phyloP scores from a whole-genome alignment of 345 rosid species.

The Salix purpurea region DNA sequence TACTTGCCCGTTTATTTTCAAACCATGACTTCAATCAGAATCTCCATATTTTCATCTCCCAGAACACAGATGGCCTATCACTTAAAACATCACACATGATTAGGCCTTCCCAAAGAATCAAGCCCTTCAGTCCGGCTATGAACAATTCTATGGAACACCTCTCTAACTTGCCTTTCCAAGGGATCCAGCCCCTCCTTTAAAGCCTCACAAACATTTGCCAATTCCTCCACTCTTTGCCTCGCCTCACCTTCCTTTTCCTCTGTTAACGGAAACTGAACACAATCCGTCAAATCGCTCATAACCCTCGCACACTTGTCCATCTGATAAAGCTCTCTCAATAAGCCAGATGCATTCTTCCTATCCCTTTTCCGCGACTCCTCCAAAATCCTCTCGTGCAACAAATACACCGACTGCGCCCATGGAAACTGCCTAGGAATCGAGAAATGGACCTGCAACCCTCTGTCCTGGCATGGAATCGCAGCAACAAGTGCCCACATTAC shows the following conservation, averaged over 20 bases:
- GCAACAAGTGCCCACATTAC: conserved; percentile 96
- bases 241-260: conserved; percentile 60
- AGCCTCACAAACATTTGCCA: conserved; percentile 43
- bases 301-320: conserved; percentile 59
- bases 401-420: conserved; percentile 62
- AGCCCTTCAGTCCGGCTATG: conserved; percentile 79
- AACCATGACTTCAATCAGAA: conserved; percentile 5
- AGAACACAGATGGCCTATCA: conserved; percentile 1
- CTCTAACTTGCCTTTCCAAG: conserved; percentile 75
- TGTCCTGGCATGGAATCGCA: conserved; percentile 94
- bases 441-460: conserved; percentile 77
- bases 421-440: conserved; percentile 59
- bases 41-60: background rate
- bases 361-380: conserved; percentile 83
- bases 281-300: conserved; percentile 68
- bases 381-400: conserved; percentile 62
- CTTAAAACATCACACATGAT: background rate
- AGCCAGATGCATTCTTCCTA: conserved; percentile 65
- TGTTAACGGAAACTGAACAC: conserved; percentile 57
- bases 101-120: conserved; percentile 49
- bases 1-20: conserved; percentile 21
- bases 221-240: conserved; percentile 54
- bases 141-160: conserved; percentile 78
- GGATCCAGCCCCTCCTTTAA: conserved; percentile 72
- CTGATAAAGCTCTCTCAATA: conserved; percentile 76